These are phyloP conservation scores for Rhodotorula sp. DNA, from an alignment of 1,284 basidiomycete genomes.

Conservation along the genomic window DNA sequence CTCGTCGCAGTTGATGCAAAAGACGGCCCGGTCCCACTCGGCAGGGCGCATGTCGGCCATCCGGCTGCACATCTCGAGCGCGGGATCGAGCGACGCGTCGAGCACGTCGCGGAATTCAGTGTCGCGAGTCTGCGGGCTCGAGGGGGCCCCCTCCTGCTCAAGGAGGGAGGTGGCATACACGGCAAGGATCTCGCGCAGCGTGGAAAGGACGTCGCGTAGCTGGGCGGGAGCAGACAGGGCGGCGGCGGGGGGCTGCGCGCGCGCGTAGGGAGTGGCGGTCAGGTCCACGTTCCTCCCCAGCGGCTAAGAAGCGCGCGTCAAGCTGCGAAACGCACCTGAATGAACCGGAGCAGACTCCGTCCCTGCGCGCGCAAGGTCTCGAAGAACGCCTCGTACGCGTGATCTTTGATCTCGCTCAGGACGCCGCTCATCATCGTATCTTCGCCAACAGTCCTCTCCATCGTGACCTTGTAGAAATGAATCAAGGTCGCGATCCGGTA, in stretches of 20 bases:
- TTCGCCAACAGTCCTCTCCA: slow-evolving; percentile 84
- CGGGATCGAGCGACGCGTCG: slow-evolving; percentile 78
- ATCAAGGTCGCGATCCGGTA: slow-evolving; percentile 93
- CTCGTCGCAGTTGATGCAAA: slow-evolving; percentile 77
- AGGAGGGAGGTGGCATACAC: slow-evolving; percentile 82
- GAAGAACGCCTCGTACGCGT: slow-evolving; percentile 78
- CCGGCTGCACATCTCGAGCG: slow-evolving; percentile 69
- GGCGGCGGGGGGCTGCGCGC: slow-evolving; percentile 67
- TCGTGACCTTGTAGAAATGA: slow-evolving; percentile 89
- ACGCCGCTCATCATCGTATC: slow-evolving; percentile 73
- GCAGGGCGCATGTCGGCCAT: slow-evolving; percentile 62
- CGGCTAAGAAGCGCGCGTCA: neutral
- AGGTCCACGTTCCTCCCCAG: neutral
- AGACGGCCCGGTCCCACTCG: slow-evolving; percentile 74
- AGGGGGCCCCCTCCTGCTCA: slow-evolving; percentile 49
- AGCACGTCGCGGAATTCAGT: slow-evolving; percentile 68
- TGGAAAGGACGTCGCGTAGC: slow-evolving; percentile 76
- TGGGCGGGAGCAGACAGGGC: slow-evolving; percentile 72
- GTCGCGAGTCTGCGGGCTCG: slow-evolving; percentile 47
- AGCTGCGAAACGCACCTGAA: slow-evolving; percentile 59
- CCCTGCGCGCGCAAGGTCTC: slow-evolving; percentile 80
- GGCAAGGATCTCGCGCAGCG: slow-evolving; percentile 79
- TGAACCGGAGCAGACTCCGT: slow-evolving; percentile 66
- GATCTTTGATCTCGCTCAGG: slow-evolving; percentile 75
- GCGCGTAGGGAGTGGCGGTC: neutral